A percentile compares a stretch with the other conserved stretches of the same genome.
Conservation (phyloP, 768 basidiomycete genomes). For the Lactarius tabidus region DNA sequence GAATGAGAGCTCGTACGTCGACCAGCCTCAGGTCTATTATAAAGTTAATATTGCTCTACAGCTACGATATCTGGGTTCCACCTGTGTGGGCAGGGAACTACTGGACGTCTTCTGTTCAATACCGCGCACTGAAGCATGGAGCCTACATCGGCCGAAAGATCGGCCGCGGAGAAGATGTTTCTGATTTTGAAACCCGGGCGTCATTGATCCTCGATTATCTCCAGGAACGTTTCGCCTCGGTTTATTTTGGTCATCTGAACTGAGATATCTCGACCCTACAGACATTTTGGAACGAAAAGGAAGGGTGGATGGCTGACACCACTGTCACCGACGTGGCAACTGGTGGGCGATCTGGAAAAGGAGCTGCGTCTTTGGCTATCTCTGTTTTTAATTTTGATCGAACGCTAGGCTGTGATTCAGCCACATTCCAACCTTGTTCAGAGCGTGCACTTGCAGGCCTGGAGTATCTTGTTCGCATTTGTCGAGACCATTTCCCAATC, state of each 20-base stretch:
- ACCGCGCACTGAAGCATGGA: no score
- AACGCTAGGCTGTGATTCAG: slow-evolving; percentile 14
- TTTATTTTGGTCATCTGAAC: neutral
- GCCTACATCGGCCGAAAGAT: slow-evolving; percentile 7
- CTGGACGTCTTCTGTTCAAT: no score
- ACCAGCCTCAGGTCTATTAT: no score
- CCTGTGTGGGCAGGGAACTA: slow-evolving; percentile 19
- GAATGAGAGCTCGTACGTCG: slow-evolving; percentile 22
- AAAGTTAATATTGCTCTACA: no score
- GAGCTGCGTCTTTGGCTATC: slow-evolving; percentile 13
- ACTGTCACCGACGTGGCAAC: slow-evolving; percentile 9
- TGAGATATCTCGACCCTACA: neutral
- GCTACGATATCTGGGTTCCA: neutral
- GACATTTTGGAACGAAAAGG: slow-evolving; percentile 22
- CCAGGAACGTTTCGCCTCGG: slow-evolving; percentile 7
- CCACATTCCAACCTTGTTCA: slow-evolving; percentile 20
- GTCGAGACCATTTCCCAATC: slow-evolving; percentile 8
- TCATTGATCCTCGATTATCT: slow-evolving; percentile 22
- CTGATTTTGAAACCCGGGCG: slow-evolving; percentile 11
- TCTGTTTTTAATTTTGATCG: slow-evolving; percentile 18
- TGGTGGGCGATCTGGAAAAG: slow-evolving; percentile 18
- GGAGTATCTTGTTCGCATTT: slow-evolving; percentile 10
- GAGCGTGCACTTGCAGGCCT: slow-evolving; percentile 17
- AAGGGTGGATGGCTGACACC: slow-evolving; percentile 18
- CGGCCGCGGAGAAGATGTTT: neutral